Base-by-base conservation (phyloP, 1,139 yeast species). In the Arxiozyma telluris region DNA sequence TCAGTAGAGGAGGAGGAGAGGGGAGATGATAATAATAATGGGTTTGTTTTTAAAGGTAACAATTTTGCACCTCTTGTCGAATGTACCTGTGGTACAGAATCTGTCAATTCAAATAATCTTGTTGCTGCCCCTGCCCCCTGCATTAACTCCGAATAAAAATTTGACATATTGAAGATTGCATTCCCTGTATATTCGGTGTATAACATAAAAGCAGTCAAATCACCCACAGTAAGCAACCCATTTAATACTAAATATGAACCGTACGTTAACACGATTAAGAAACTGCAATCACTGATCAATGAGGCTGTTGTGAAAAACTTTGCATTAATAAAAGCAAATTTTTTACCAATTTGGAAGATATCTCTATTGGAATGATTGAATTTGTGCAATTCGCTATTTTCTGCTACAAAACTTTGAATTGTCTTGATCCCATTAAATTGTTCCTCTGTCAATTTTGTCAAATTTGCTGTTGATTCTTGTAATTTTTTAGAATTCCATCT, bases 111-210 rank as follows among this genome's bases (percentile, higher is more conserved):
- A 72, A 93, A 93, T 53, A 93, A 74, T 58, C 98, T 78, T 53
- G 95, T 87, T 0, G 97, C 94, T 0, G 98, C 98, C 57, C 98
- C 98, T 8, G 91, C 85, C 50, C 97, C 98, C 72, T 91, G 93
- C 96, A 93, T 91, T 56, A 91, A 73, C 66, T 93, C 98, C 1
- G 96, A 85, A 65, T 90, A 91, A 67, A 91, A 91, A 57, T 86
- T 85, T 0, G 96, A 93, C 46, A 93, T 71, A 1, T 97, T 97
- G 68, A 87, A 87, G 41, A 91, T 87, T 0, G 97, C 87, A 53
- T 84, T 78, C 4, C 97, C 97, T 1, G 97, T 88, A 66, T 88
- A 91, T 45, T 90, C 91, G 0, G 96, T 93, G 70, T 91, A 91
- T 79, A 93, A 82, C 84, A 91, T 85, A 69, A 88, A 91, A 41